Evolutionary conservation across 2,329 filamentous ascomycete species (phyloP).

Genomic region (Diaporthe capsici): DNA sequence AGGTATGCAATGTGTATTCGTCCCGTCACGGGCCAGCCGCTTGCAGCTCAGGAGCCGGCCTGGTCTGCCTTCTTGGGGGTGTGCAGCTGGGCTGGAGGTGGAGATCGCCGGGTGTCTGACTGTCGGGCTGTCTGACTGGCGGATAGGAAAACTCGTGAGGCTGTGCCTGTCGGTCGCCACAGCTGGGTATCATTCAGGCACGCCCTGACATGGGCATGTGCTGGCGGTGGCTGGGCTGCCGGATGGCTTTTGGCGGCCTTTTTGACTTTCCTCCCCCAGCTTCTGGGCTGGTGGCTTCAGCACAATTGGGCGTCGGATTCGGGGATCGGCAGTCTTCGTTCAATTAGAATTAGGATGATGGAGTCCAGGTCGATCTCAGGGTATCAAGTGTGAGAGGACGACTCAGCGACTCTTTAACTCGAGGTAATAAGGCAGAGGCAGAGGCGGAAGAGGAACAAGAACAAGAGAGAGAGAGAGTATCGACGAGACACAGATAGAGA

Average conservation of each 20-base stretch:
- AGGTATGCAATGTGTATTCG: not conserved
- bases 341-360: slow-evolving; percentile 33
- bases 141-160: slow-evolving; percentile 31
- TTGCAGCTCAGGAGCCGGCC: slow-evolving; percentile 31
- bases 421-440: not conserved
- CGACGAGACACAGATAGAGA: not conserved
- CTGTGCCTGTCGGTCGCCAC: slow-evolving; percentile 40
- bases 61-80: slow-evolving; percentile 1
- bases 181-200: slow-evolving; percentile 35
- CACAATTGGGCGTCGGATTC: slow-evolving; percentile 10
- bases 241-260: slow-evolving; percentile 13
- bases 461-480: not conserved
- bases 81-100: slow-evolving; percentile 21
- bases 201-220: slow-evolving; percentile 14
- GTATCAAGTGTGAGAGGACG: not conserved
- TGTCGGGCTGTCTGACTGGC: slow-evolving; percentile 23
- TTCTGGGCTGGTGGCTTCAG: not conserved
- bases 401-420: not conserved
- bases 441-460: not conserved
- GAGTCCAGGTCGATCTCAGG: slow-evolving; percentile 8
- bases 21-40: slow-evolving; percentile 29
- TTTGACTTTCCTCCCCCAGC: not conserved
- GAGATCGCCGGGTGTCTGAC: slow-evolving; percentile 21
- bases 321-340: slow-evolving; percentile 26
- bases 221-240: slow-evolving; percentile 19